Percentiles rank a stretch among this genome's conserved stretches.
Evolutionary conservation across 208 protist species (phyloP).

Genomic region (Spongospora subterranea): DNA sequence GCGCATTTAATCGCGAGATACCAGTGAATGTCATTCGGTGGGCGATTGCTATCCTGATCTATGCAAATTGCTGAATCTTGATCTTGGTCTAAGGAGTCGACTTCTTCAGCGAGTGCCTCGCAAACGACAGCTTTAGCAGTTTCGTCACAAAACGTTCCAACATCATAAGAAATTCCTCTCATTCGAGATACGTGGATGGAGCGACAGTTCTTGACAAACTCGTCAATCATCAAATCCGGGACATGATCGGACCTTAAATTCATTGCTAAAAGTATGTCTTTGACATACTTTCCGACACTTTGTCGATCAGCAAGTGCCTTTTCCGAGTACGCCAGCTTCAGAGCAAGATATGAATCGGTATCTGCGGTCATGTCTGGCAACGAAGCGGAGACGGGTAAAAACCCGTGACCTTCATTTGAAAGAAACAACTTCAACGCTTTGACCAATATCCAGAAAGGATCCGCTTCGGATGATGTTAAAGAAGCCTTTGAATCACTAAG

Average conservation of each 20-base stretch:
- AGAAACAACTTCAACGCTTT: constrained; percentile 75
- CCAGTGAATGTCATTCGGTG: constrained; percentile 58
- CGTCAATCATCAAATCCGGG: neutral
- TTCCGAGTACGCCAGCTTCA: constrained; percentile 75
- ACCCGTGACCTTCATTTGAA: constrained; percentile 67
- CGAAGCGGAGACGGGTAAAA: constrained; percentile 83
- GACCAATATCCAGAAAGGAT: constrained; percentile 76
- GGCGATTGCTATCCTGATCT: neutral
- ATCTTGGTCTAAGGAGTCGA: neutral
- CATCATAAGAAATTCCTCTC: neutral
- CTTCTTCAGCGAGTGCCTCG: constrained; percentile 34
- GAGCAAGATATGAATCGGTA: constrained; percentile 85
- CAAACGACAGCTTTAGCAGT: neutral
- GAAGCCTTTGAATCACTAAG: neutral
- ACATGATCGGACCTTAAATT: neutral
- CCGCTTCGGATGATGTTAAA: neutral
- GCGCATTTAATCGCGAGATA: constrained; percentile 46
- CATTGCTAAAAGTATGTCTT: neutral
- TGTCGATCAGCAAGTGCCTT: constrained; percentile 59
- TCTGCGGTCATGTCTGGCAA: constrained; percentile 93
- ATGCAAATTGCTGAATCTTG: neutral
- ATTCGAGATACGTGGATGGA: constrained; percentile 22
- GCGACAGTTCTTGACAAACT: constrained; percentile 47
- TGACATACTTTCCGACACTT: constrained; percentile 51
- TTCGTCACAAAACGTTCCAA: constrained; percentile 5